Evolutionary conservation across 2,329 filamentous ascomycete genomes (phyloP).

Genomic region (Cladosporium sp.): DNA sequence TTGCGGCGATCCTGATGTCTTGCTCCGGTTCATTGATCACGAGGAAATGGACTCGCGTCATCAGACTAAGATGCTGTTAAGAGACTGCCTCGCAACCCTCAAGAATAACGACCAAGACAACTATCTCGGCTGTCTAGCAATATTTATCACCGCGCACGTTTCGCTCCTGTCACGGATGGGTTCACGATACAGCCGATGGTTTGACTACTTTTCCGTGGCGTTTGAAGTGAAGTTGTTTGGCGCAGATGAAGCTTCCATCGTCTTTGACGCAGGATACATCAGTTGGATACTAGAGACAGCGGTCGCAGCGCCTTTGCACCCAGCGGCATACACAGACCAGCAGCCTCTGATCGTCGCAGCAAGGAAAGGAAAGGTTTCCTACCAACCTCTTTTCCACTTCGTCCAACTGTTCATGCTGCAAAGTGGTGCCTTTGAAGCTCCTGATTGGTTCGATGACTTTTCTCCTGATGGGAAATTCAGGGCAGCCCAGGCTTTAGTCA

Average conservation of each 20-base stretch:
- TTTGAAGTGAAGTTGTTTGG: slow-evolving; percentile 21
- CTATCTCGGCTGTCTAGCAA: slow-evolving; percentile 19
- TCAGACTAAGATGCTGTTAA: slow-evolving; percentile 14
- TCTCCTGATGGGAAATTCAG: not conserved
- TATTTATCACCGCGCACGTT: slow-evolving; percentile 21
- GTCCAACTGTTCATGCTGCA: slow-evolving; percentile 6
- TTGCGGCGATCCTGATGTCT: not conserved
- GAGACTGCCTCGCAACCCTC: slow-evolving; percentile 19
- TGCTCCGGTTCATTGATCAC: slow-evolving; percentile 7
- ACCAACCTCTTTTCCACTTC: slow-evolving; percentile 5
- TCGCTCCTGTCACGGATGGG: slow-evolving; percentile 9
- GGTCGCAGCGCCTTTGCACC: slow-evolving; percentile 11
- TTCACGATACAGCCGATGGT: slow-evolving; percentile 14
- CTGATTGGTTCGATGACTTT: not conserved
- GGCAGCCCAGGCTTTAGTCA: not conserved
- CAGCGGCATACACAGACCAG: slow-evolving; percentile 4
- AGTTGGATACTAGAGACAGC: slow-evolving; percentile 20
- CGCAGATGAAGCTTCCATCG: slow-evolving; percentile 17
- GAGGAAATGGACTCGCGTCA: not conserved
- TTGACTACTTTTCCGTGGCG: slow-evolving; percentile 24
- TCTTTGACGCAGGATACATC: slow-evolving; percentile 20
- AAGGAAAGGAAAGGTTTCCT: not conserved
- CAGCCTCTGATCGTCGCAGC: not conserved
- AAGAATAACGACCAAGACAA: slow-evolving; percentile 19
- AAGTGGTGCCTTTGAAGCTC: not conserved